A percentile compares a stretch with the other conserved stretches of the same genome.
Evolutionary conservation across 2,329 filamentous ascomycete species (phyloP).

Genomic region (Elsinoe fawcettii): DNA sequence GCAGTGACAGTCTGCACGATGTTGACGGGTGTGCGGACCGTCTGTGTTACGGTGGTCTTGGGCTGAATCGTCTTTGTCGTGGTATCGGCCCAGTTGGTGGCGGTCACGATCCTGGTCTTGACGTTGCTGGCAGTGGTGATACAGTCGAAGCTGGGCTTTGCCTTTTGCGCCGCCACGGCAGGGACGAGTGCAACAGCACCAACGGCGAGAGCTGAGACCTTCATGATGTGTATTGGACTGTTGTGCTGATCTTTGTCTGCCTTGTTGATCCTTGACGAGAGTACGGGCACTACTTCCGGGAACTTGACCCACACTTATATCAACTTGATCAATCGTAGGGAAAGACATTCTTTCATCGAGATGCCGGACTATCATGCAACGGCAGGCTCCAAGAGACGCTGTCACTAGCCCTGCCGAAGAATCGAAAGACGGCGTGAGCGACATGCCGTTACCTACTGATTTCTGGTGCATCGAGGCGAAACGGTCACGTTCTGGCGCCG

Average conservation of each 20-base stretch:
- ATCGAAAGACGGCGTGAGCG: neutral
- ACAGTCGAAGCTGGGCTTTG: neutral
- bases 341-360: neutral
- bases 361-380: neutral
- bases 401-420: neutral
- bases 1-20: neutral
- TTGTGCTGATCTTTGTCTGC: neutral
- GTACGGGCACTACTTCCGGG: neutral
- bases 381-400: neutral
- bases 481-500: neutral
- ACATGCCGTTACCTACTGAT: constrained; percentile 6
- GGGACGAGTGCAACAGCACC: constrained; percentile 3
- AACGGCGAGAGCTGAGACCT: constrained; percentile 10
- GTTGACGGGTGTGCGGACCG: neutral
- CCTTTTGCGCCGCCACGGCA: neutral
- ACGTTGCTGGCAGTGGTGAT: neutral
- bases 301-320: neutral
- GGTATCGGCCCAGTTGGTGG: neutral
- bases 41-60: constrained; percentile 3
- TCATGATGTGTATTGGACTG: neutral
- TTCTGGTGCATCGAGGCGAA: neutral
- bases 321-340: neutral
- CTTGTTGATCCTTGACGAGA: neutral
- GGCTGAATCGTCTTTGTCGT: neutral
- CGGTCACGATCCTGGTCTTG: neutral